Evolutionary conservation across 1,139 yeast species (phyloP).

Genomic region (Pneumocystis jirovecii): DNA sequence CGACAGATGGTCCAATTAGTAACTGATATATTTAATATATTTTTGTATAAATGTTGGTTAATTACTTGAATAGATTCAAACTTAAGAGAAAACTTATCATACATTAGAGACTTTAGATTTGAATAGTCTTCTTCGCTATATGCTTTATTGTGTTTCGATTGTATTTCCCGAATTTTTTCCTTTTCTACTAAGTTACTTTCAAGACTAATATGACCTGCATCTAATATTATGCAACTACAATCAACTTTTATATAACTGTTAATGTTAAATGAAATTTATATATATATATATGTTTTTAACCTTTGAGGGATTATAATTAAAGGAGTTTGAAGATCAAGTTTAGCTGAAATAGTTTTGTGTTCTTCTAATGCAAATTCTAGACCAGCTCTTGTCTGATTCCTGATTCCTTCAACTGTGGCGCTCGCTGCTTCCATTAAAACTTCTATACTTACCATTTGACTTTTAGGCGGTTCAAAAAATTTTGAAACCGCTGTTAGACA

Average conservation of each 20-base stretch:
- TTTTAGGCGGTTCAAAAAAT: constrained; percentile 78
- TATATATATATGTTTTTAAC: constrained; percentile 25
- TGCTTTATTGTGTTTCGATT: constrained; percentile 43
- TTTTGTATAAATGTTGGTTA: neutral
- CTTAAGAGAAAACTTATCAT: constrained; percentile 65
- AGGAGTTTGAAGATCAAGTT: constrained; percentile 86
- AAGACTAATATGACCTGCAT: constrained; percentile 90
- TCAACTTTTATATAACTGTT: constrained; percentile 38
- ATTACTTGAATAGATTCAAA: constrained; percentile 49
- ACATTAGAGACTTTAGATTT: constrained; percentile 63
- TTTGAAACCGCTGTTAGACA: constrained; percentile 59
- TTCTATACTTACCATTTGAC: constrained; percentile 76
- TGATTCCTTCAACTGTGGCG: constrained; percentile 80
- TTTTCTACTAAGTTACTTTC: constrained; percentile 67
- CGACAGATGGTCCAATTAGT: constrained; percentile 68
- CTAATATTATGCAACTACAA: constrained; percentile 80
- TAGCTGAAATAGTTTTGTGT: constrained; percentile 75
- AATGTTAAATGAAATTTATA: neutral
- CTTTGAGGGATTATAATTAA: constrained; percentile 76
- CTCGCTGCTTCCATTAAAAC: constrained; percentile 92
- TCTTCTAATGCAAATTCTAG: constrained; percentile 86
- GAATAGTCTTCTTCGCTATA: constrained; percentile 64
- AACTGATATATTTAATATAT: constrained; percentile 22
- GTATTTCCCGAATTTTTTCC: constrained; percentile 54
- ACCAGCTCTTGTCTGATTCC: constrained; percentile 81